These are phyloP conservation scores for Leccinum fibrillosum DNA, from an alignment of 768 basidiomycete genomes.

Conservation along the genomic window DNA sequence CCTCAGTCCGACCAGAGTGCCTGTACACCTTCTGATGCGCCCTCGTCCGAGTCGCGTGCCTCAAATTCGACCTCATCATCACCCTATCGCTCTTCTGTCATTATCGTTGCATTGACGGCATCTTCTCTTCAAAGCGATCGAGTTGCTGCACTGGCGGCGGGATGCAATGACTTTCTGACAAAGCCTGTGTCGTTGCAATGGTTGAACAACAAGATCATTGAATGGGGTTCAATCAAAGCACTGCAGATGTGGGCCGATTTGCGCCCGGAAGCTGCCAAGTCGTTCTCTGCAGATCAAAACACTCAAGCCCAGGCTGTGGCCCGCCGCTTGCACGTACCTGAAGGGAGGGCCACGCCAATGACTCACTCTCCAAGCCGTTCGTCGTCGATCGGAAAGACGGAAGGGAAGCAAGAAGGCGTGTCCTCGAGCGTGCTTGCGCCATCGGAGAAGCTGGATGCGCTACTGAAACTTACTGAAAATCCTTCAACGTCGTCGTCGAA, in stretches of 20 bases:
- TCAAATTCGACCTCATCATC: constrained; percentile 42
- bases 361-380: constrained; percentile 35
- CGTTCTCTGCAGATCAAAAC: constrained; percentile 44
- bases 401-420: constrained; percentile 16
- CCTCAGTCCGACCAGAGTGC: constrained; percentile 51
- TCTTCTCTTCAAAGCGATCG: constrained; percentile 94
- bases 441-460: constrained; percentile 24
- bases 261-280: constrained; percentile 54
- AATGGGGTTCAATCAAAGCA: constrained; percentile 98
- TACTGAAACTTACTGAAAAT: constrained; percentile 22
- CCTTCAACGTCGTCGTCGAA: constrained; percentile 14
- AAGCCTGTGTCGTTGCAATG: constrained; percentile 94
- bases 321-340: constrained; percentile 46
- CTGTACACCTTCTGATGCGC: constrained; percentile 52
- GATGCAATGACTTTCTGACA: constrained; percentile 98
- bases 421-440: constrained; percentile 15
- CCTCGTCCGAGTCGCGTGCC: constrained; percentile 45
- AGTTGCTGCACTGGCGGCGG: constrained; percentile 94
- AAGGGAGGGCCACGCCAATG: constrained; percentile 40
- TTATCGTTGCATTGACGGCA: constrained; percentile 98
- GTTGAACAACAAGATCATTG: constrained; percentile 97
- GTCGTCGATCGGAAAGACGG: constrained; percentile 32
- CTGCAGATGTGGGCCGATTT: constrained; percentile 90
- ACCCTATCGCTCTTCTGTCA: constrained; percentile 89
- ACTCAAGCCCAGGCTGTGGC: constrained; percentile 48